These are phyloP conservation scores for Chlamydomonas urium DNA, from an alignment of 139 green algal genomes.

Conservation along the genomic window DNA sequence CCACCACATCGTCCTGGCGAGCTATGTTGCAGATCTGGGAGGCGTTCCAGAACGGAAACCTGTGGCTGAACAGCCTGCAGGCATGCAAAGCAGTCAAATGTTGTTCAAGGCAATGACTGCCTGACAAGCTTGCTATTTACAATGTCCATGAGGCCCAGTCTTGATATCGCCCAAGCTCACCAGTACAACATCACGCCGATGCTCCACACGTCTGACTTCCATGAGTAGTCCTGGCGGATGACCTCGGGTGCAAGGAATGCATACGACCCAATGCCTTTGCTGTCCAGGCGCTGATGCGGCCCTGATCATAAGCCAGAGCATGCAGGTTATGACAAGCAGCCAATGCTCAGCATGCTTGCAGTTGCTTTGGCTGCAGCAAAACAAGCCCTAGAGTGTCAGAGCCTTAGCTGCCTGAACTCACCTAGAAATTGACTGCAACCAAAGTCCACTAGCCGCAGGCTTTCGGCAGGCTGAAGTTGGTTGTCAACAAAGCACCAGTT, in stretches of 20 bases:
- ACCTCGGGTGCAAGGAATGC: constrained; percentile 85
- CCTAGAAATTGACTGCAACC: constrained; percentile 45
- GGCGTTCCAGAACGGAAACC: too few relatives aligned
- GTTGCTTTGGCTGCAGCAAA: too few relatives aligned
- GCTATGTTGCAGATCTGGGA: too few relatives aligned
- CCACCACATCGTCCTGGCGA: constrained; percentile 11
- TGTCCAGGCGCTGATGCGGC: constrained; percentile 23
- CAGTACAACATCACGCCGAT: constrained; percentile 76
- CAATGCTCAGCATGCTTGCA: too few relatives aligned
- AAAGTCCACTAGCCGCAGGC: constrained; percentile 54
- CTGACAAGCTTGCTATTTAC: too few relatives aligned
- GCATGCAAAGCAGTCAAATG: not conserved
- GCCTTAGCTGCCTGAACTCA: too few relatives aligned
- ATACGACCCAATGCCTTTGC: constrained; percentile 63
- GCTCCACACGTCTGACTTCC: constrained; percentile 75
- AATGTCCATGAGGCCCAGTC: too few relatives aligned
- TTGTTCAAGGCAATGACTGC: too few relatives aligned
- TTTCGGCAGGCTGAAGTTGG: constrained; percentile 1
- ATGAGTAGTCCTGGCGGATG: constrained; percentile 62
- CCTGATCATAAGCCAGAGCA: too few relatives aligned
- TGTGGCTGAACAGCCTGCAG: constrained; percentile 4
- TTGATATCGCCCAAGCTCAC: too few relatives aligned
- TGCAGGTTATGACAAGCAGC: too few relatives aligned
- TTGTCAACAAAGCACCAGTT: constrained; percentile 37
- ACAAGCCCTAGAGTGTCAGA: too few relatives aligned